These are phyloP conservation scores for Rhodotorula kratochvilovae DNA, from an alignment of 768 basidiomycete genomes.

Conservation along the genomic window DNA sequence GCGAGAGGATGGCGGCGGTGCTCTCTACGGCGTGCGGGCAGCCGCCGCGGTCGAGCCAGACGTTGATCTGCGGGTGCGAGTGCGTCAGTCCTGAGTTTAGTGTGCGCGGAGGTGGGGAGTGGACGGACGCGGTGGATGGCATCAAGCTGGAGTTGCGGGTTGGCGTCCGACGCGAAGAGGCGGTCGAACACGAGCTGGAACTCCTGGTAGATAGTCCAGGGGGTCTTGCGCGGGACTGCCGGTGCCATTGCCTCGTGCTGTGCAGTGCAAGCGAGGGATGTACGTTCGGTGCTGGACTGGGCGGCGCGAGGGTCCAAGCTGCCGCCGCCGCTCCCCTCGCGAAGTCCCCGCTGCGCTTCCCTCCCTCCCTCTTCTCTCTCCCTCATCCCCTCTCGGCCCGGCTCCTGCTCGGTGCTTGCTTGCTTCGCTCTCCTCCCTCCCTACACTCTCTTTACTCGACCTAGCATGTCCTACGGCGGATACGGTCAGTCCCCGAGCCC, in stretches of 20 bases:
- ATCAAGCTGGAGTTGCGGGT: conserved; percentile 59
- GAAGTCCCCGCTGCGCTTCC: no score
- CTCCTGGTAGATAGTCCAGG: conserved; percentile 67
- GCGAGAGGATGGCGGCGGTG: conserved; percentile 36
- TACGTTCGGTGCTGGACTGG: no score
- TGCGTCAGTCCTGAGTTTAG: no score
- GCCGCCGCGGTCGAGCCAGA: conserved; percentile 37
- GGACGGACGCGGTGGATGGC: conserved; percentile 49
- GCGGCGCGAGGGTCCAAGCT: no score
- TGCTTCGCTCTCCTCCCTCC: background rate
- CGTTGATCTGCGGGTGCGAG: conserved; percentile 20
- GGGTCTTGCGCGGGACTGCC: conserved; percentile 62
- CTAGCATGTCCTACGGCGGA: conserved; percentile 27
- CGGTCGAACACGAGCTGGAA: conserved; percentile 69
- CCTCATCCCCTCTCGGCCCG: background rate
- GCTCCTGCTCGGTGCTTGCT: background rate
- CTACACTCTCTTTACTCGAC: background rate
- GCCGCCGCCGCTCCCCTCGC: background rate
- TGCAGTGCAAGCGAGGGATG: no score
- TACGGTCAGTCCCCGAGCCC: conserved; percentile 7
- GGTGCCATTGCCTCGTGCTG: background rate
- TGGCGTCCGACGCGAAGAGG: conserved; percentile 59
- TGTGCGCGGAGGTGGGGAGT: no score
- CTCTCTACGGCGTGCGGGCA: conserved; percentile 42
- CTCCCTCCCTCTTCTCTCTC: background rate